These are phyloP conservation scores for Uronychia binucleata DNA, from an alignment of 73 alveolate genomes.

Conservation along the genomic window DNA sequence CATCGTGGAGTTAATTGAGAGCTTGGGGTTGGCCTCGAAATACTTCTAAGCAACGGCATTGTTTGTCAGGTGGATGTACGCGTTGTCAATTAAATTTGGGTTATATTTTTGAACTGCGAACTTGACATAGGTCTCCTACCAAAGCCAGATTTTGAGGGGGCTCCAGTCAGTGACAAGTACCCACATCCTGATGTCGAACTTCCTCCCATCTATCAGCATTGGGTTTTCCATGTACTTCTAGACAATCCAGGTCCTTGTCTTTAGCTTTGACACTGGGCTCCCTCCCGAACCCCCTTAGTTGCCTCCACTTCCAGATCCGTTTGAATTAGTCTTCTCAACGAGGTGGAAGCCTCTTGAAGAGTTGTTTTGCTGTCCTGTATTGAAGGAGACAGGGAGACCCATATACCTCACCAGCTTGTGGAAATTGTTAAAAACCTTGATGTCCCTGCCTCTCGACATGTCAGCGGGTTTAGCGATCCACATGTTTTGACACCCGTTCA, in stretches of 20 bases:
- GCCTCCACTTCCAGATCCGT: slow-evolving; percentile 57
- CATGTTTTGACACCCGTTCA: slow-evolving; percentile 50
- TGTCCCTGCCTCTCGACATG: slow-evolving; percentile 88
- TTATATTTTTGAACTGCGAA: slow-evolving; percentile 77
- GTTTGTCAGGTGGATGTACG: slow-evolving; percentile 41
- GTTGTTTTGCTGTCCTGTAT: not conserved
- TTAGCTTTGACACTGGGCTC: slow-evolving; percentile 48
- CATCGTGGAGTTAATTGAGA: slow-evolving; percentile 13
- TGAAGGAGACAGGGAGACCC: not conserved
- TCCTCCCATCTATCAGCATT: slow-evolving; percentile 66
- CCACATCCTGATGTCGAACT: slow-evolving; percentile 94
- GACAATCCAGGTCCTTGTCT: slow-evolving; percentile 71
- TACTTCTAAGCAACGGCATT: slow-evolving; percentile 30
- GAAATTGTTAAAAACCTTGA: slow-evolving; percentile 64
- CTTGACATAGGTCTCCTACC: slow-evolving; percentile 72
- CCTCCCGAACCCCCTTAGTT: slow-evolving; percentile 66
- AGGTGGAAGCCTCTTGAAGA: slow-evolving; percentile 9
- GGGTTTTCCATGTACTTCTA: slow-evolving; percentile 94
- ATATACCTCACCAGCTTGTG: not conserved
- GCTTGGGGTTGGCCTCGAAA: not conserved
- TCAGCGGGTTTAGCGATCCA: slow-evolving; percentile 71
- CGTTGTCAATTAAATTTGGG: slow-evolving; percentile 16
- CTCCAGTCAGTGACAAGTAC: slow-evolving; percentile 76
- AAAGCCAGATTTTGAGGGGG: slow-evolving; percentile 87
- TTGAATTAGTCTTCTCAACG: slow-evolving; percentile 62